Percentiles rank a stretch among this genome's conserved stretches.
Conservation (phyloP, 805 yeast species). For the Saturnispora saitoi region DNA sequence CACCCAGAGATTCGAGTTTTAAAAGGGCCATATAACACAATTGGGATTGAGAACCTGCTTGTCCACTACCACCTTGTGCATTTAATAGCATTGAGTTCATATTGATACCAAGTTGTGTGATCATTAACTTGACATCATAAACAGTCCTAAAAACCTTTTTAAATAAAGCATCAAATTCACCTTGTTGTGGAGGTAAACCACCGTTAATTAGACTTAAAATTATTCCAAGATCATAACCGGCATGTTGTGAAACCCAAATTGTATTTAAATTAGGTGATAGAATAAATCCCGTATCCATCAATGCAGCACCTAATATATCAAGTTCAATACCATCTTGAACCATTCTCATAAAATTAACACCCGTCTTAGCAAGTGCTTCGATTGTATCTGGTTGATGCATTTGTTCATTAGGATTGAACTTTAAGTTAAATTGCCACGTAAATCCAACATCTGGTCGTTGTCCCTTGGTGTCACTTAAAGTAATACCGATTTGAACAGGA, state of each 20-base stretch:
- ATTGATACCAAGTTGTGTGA: conserved; percentile 14
- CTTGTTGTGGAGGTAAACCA: not conserved
- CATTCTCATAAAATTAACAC: conserved; percentile 72
- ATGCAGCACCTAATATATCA: conserved; percentile 70
- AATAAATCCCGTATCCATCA: conserved; percentile 79
- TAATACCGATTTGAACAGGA: conserved; percentile 78
- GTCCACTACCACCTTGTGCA: not conserved
- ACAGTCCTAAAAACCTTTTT: conserved; percentile 68
- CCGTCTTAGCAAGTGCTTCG: conserved; percentile 70
- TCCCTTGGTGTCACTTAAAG: conserved; percentile 62
- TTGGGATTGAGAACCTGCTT: not conserved
- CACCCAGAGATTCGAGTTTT: not conserved
- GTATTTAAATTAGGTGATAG: conserved; percentile 30
- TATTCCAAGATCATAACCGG: conserved; percentile 92
- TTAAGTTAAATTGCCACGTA: conserved; percentile 96
- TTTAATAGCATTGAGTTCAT: not conserved
- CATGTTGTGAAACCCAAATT: conserved; percentile 88
- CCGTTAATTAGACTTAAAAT: conserved; percentile 31
- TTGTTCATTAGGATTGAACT: conserved; percentile 64
- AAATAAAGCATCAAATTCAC: conserved; percentile 65
- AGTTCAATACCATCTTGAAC: conserved; percentile 70
- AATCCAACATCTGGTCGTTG: conserved; percentile 50
- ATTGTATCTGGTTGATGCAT: conserved; percentile 86
- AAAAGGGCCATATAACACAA: conserved; percentile 5
- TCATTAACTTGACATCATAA: conserved; percentile 66